These are phyloP conservation scores for Ajuga chamaepitys DNA, from an alignment of 257 asterid genomes.

Conservation along the genomic window DNA sequence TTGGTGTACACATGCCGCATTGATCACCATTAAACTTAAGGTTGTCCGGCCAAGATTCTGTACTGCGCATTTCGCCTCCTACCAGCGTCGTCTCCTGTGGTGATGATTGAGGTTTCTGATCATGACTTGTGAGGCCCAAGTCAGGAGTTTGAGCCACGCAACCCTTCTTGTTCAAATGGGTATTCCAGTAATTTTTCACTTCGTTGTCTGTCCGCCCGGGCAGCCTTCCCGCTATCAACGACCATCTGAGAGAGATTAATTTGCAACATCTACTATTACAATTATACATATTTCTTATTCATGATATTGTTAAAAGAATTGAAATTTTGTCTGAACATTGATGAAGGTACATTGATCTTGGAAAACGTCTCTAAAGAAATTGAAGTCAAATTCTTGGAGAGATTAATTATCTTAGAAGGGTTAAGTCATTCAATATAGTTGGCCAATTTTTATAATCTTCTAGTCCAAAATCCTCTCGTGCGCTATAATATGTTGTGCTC, in stretches of 20 bases:
- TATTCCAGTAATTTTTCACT: conserved; percentile 57
- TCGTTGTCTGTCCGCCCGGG: conserved; percentile 66
- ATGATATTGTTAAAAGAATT: no score
- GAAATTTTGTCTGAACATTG: no score
- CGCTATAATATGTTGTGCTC: no score
- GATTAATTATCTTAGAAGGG: no score
- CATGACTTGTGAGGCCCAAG: neutral
- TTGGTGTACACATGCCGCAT: neutral
- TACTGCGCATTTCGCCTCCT: conserved; percentile 1
- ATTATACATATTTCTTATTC: no score
- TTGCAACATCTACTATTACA: no score
- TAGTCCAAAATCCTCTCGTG: no score
- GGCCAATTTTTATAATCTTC: no score
- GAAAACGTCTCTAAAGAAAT: no score
- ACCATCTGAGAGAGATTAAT: conserved; percentile 25
- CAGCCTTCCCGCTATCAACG: conserved; percentile 52
- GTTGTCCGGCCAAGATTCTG: conserved; percentile 17
- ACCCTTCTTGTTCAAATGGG: conserved; percentile 52
- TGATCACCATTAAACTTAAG: neutral
- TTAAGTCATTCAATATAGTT: no score
- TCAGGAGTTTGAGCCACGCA: conserved; percentile 11
- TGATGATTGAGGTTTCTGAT: neutral
- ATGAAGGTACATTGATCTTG: no score
- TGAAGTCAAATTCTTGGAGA: no score
- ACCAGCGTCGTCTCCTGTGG: neutral